Base-by-base conservation (phyloP, 352 stramenopile species). In the Aphanomyces invadans region DNA sequence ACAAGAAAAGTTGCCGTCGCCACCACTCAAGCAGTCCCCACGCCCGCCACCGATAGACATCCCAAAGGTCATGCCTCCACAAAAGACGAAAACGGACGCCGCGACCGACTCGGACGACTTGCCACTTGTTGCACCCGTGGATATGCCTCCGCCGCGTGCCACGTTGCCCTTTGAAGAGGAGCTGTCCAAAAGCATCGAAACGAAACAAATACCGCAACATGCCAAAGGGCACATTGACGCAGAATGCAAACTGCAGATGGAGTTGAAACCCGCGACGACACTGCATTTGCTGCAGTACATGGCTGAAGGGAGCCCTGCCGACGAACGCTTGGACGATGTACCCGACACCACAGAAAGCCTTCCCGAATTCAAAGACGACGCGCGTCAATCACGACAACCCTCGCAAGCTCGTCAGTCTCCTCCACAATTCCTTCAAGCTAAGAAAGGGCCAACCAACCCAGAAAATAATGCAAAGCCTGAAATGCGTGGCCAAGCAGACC, bases 281-380 rank as follows among this genome's bases (percentile, higher is more conserved):
- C 39, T 64, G 19, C 55, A 64, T 52, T 38, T 64, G n/a, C 31
- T 51, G 25, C 31, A 64, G 32, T 64, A 64, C 55, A 64, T 64
- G 55, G 28, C 15, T 17, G 17, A 54, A 54, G 19, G 17, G 10
- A 17, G 11, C 10, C 46, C 46, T 17, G 21, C 46, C 17, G 10
- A 54, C 28, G 19, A 54, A 54, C 17, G 19, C 25, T 11, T 1
- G 23, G 46, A 54, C 46, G 46, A 15, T 21, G 19, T 17, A 62
- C n/a, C n/a, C 31, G 11, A n/a, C 26, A 1, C 21, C 26, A 31
- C 32, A 25, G 48, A 23, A 23, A 1, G 5, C 45, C 21, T n/a
- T 29, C 17, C 19, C 53, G 17, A 46, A 45, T 23, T 44, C 4
- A 11, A 26, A 17, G 9, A 29, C 45, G 19, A 53, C 9, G 23